phyloP scores from a whole-genome alignment of 495 filamentous ascomycete species.

The Aspergillus sparsus region DNA sequence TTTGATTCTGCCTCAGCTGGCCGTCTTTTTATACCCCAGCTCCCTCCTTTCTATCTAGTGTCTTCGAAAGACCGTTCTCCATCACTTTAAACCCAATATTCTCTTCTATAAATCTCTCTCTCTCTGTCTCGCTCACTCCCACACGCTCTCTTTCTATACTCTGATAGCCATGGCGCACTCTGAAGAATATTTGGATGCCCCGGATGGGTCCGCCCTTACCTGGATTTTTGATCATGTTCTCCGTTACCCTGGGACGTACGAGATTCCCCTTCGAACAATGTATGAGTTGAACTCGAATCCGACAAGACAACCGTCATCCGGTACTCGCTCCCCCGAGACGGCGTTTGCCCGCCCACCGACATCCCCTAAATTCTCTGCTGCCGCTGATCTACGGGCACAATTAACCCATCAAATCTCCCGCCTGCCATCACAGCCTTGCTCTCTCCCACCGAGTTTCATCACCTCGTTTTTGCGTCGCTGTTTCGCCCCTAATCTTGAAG shows the following conservation, averaged over 20 bases:
- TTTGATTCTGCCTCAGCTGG: conserved; percentile 15
- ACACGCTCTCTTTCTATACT: conserved; percentile 1
- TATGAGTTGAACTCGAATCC: conserved; percentile 69
- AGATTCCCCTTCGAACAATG: conserved; percentile 73
- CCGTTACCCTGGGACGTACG: conserved; percentile 65
- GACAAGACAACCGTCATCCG: conserved; percentile 40
- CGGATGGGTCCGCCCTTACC: conserved; percentile 48
- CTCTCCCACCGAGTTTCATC: conserved; percentile 67
- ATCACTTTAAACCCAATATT: not conserved
- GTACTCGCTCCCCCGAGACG: conserved; percentile 35
- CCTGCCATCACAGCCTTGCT: conserved; percentile 63
- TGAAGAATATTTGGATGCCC: conserved; percentile 26
- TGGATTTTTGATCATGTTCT: conserved; percentile 72
- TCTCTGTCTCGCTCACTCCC: not conserved
- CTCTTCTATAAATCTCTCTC: conserved; percentile 1
- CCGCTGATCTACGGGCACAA: conserved; percentile 61
- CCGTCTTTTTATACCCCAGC: conserved; percentile 22
- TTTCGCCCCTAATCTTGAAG: conserved; percentile 57
- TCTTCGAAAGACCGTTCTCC: conserved; percentile 7
- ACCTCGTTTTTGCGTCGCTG: conserved; percentile 63
- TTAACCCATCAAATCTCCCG: conserved; percentile 65
- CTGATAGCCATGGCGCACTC: conserved; percentile 28
- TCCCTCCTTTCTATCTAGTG: conserved; percentile 11
- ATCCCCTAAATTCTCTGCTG: conserved; percentile 43
- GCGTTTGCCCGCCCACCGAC: conserved; percentile 40